Percentiles rank a stretch among this genome's conserved stretches.
These are phyloP conservation scores for Cladorrhinum samala DNA, from an alignment of 495 filamentous ascomycete species.

Conservation along the genomic window DNA sequence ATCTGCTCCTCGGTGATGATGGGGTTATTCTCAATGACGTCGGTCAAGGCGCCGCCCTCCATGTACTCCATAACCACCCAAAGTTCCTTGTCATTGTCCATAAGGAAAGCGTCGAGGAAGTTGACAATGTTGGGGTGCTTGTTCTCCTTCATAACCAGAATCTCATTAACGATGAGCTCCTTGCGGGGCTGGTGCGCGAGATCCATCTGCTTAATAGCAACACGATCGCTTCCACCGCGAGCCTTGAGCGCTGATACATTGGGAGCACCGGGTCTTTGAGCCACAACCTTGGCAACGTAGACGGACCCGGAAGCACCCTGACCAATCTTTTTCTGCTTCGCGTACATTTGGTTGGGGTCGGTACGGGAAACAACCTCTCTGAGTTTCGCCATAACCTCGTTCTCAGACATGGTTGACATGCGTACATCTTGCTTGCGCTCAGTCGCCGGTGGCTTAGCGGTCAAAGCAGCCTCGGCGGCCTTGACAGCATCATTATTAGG, in stretches of 20 bases:
- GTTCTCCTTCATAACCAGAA: conserved; percentile 99
- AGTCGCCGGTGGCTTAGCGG: conserved; percentile 58
- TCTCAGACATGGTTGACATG: conserved; percentile 96
- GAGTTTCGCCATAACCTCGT: conserved; percentile 91
- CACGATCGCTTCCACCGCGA: conserved; percentile 62
- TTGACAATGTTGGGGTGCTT: conserved; percentile 98
- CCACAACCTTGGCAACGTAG: conserved; percentile 90
- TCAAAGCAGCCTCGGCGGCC: conserved; percentile 74
- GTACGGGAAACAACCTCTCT: conserved; percentile 89
- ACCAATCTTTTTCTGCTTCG: conserved; percentile 98
- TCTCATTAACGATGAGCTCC: conserved; percentile 98
- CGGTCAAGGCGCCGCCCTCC: conserved; percentile 95
- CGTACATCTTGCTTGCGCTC: conserved; percentile 81
- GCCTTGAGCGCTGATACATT: conserved; percentile 53
- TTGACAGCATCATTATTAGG: conserved; percentile 63
- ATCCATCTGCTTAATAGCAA: conserved; percentile 99
- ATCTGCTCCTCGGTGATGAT: conserved; percentile 92
- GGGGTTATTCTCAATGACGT: conserved; percentile 96
- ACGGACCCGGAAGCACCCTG: conserved; percentile 97
- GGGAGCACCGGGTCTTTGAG: conserved; percentile 53
- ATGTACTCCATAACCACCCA: conserved; percentile 99
- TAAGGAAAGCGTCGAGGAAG: conserved; percentile 93
- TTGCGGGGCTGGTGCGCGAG: conserved; percentile 93
- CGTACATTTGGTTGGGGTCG: conserved; percentile 85
- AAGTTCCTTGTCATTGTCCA: conserved; percentile 84